A percentile compares a stretch with the other conserved stretches of the same genome.
These are phyloP conservation scores for Diversispora eburnea DNA, from an alignment of 192 early-diverging fungal genomes.

Conservation along the genomic window DNA sequence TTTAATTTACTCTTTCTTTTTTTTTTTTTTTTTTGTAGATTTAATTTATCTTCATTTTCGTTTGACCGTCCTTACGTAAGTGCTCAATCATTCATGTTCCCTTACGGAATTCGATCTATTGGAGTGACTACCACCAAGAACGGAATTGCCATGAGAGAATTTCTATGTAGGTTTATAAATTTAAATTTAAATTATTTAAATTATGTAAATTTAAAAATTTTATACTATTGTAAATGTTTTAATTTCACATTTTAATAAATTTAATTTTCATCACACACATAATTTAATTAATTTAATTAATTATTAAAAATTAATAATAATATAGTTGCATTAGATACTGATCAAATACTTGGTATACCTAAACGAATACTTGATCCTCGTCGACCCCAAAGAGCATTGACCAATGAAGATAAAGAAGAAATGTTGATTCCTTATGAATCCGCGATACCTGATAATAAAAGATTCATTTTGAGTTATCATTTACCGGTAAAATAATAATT, in stretches of 20 bases:
- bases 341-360: constrained; percentile 64
- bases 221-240: constrained; percentile 12
- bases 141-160: constrained; percentile 83
- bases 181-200: not conserved
- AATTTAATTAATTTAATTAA: too few species aligned
- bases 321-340: constrained; percentile 51
- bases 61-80: constrained; percentile 66
- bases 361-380: constrained; percentile 81
- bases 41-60: constrained; percentile 72
- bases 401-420: constrained; percentile 86
- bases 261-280: too few species aligned
- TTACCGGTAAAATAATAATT: constrained; percentile 41
- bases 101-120: constrained; percentile 70
- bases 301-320: too few species aligned
- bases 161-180: constrained; percentile 54
- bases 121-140: constrained; percentile 80
- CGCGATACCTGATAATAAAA: constrained; percentile 67
- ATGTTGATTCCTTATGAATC: constrained; percentile 72
- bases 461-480: constrained; percentile 73
- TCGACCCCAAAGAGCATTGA: constrained; percentile 62
- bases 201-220: too few species aligned
- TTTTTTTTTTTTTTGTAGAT: constrained; percentile 40
- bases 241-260: too few species aligned
- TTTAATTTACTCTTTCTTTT: not conserved
- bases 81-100: constrained; percentile 71